Conservation (phyloP, 2,329 filamentous ascomycete genomes). For the Arthroderma sp. region DNA sequence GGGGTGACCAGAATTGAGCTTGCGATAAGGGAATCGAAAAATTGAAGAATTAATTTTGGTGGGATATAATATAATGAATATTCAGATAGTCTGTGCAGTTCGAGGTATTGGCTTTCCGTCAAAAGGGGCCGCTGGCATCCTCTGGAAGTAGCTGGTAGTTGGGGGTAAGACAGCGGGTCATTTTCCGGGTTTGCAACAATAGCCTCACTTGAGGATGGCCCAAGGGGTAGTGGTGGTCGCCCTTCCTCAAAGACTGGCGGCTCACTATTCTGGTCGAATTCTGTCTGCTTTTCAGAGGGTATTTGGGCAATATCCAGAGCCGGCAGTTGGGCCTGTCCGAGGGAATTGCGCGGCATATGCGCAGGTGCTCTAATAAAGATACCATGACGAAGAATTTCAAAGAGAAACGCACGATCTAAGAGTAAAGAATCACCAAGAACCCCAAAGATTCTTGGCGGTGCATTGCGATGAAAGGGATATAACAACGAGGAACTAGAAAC, state of each 20-base stretch:
- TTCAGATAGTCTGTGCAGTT: slow-evolving; percentile 5
- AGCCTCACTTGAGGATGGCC: no score
- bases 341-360: no score
- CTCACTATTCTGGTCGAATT: no score
- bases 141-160: no score
- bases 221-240: no score
- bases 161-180: no score
- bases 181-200: no score
- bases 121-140: slow-evolving; percentile 3
- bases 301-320: no score
- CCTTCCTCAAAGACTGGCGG: no score
- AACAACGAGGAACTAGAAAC: slow-evolving; percentile 2
- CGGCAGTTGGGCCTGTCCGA: no score
- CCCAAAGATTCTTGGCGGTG: slow-evolving; percentile 1
- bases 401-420: not conserved
- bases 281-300: no score
- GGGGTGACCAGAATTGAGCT: slow-evolving; percentile 6
- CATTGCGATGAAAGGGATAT: not conserved
- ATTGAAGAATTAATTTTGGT: slow-evolving; percentile 5
- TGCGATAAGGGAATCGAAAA: slow-evolving; percentile 5
- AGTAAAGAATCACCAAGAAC: slow-evolving; percentile 1
- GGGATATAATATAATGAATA: slow-evolving; percentile 7
- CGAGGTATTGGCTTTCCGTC: slow-evolving; percentile 4
- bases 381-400: not conserved
- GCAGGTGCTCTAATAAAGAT: not conserved